Base-by-base conservation (phyloP, 2,329 filamentous ascomycete genomes). In the Sarocladiaceae sp. region DNA sequence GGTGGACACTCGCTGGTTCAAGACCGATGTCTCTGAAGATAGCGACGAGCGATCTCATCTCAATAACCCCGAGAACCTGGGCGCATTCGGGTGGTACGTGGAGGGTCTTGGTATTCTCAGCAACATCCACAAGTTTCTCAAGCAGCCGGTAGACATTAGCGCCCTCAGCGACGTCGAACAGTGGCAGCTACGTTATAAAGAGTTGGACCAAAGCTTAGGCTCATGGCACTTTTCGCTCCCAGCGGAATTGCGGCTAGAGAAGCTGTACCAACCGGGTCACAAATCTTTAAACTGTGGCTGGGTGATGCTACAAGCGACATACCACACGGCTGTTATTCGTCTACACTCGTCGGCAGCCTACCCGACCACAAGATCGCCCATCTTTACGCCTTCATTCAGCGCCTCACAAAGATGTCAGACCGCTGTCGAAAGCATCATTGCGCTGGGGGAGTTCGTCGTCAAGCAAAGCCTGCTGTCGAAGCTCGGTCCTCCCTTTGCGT, bases 301-400 rank as follows among this genome's bases (percentile, higher is more conserved):
- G 87, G 84, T 96, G 49, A 96, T 96, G 86, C 76, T 96, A 26
- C 92, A 96, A 64, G 87, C 89, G 4, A 91, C 90, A 1, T 96
- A 92, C 62, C 89, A 95, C 67, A 95, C 90, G 1, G 88, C 91
- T 42, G 85, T 96, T 8, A 96, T 97, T 59, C 84, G 92, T 31
- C 78, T 96, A 22, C 91, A 96, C 71, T 96, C 91, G 0, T 96
- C 90, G 1, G 90, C 92, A 5, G 92, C 91, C 2, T 97, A 96
- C 66, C 92, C 92, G 3, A 95, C 90, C 4, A 94, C 89, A 3
- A 80, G 89, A 28, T 96, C 90, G 1, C 86, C 87, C 12, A 92
- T 96, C 50, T 97, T 96, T 71, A 92, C 88, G 0, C 89, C 91
- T 0, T 95, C 89, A 0, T 95, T 90, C 66, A 88, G 84, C 60